phyloP scores from a whole-genome alignment of 257 asterid genomes.

The Solanum boliviense region DNA sequence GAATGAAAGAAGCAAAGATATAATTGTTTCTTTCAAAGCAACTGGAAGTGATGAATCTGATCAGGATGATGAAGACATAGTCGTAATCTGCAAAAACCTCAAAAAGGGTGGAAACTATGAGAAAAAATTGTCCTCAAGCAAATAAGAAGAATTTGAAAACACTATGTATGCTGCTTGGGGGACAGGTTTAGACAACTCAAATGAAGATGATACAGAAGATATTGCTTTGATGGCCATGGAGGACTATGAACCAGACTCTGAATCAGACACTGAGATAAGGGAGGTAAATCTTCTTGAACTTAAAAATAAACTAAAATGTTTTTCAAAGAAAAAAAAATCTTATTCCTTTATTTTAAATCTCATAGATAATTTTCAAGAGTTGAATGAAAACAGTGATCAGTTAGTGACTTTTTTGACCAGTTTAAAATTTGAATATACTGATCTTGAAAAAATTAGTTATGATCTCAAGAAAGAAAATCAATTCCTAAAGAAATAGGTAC shows the following conservation, averaged over 20 bases:
- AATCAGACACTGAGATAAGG: not conserved
- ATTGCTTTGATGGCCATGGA: not conserved
- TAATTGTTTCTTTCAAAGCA: not conserved
- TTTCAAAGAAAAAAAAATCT: not conserved
- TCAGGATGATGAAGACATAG: not conserved
- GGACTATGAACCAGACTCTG: not conserved
- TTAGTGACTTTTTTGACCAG: no score
- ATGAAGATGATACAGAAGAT: not conserved
- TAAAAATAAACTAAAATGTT: no score
- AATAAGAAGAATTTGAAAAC: no score
- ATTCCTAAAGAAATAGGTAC: no score
- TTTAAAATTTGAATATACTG: no score
- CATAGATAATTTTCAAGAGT: not conserved
- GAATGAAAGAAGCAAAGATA: not conserved
- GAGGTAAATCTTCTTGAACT: not conserved
- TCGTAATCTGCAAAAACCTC: no score
- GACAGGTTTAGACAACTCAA: not conserved
- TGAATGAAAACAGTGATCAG: not conserved
- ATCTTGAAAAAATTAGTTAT: no score
- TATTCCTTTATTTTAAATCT: not conserved
- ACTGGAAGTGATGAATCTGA: not conserved
- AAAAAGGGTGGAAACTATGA: not conserved
- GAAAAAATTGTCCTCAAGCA: no score
- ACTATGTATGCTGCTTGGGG: not conserved
- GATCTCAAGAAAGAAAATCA: no score